phyloP scores from a whole-genome alignment of 192 early-diverging fungal genomes.

The Mortierella claussenii region DNA sequence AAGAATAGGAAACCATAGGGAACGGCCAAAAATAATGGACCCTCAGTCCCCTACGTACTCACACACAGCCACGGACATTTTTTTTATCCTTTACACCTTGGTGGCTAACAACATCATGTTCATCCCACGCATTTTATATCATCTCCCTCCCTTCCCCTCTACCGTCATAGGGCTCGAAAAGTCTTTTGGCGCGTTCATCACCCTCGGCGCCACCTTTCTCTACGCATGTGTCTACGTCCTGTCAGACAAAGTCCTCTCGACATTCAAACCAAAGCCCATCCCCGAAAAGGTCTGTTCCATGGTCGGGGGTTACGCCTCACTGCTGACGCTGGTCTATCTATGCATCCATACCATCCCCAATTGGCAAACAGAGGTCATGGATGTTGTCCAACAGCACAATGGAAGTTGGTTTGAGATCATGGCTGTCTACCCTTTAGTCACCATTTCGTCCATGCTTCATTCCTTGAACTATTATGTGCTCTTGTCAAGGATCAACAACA shows the following conservation, averaged over 20 bases:
- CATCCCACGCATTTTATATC: background rate
- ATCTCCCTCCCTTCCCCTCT: background rate
- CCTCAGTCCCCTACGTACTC: too few species aligned
- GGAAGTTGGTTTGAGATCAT: conserved; percentile 38
- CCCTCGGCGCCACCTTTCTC: conserved; percentile 63
- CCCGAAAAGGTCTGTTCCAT: conserved; percentile 64
- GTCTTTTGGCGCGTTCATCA: conserved; percentile 64
- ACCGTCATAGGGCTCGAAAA: conserved; percentile 14
- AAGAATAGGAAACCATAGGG: too few species aligned
- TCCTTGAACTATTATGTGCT: conserved; percentile 67
- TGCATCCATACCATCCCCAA: conserved; percentile 62
- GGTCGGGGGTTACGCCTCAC: conserved; percentile 57
- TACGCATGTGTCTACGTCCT: conserved; percentile 70
- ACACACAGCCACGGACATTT: too few species aligned
- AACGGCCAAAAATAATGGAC: too few species aligned
- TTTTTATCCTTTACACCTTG: too few species aligned
- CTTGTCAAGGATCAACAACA: conserved; percentile 62
- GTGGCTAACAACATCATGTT: too few species aligned
- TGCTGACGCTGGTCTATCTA: conserved; percentile 60
- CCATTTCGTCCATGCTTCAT: conserved; percentile 58
- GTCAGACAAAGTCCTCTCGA: conserved; percentile 61
- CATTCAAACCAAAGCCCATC: conserved; percentile 52
- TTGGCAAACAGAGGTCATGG: conserved; percentile 52
- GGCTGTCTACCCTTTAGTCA: conserved; percentile 54
- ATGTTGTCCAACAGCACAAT: conserved; percentile 6